Evolutionary conservation across 2,329 filamentous ascomycete genomes (phyloP), one percentile per base, ranked within the genome.

Genomic region (Phyllosticta ampelicida): DNA sequence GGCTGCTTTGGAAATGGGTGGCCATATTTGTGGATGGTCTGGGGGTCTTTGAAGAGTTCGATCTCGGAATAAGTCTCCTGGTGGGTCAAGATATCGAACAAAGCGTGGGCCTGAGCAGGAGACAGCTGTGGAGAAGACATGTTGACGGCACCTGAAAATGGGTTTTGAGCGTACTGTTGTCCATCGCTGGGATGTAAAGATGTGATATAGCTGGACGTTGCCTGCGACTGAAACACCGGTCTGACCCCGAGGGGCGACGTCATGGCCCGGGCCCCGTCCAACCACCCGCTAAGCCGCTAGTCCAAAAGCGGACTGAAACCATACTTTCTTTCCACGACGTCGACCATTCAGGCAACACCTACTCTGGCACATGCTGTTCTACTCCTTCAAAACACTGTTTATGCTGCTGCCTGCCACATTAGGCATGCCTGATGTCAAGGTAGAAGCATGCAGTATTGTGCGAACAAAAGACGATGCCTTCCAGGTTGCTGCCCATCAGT

Each of bases 21-120:
- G 13, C 88, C 87, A 73, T 89, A 90, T 20, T 77, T 71, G 60
- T 79, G 76, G 60, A 90, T 85, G 26, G 84, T 80, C 1, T 77
- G 73, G 0, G 86, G 81, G 44, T 78, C 72, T 65, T 85, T 88
- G 77, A 91, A 90, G 61, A 78, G 79, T 66, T 86, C 80, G 61
- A 90, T 87, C 71, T 94, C 88, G 11, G 79, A 71, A 70, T 81
- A 81, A 48, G 78, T 76, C 64, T 80, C 76, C 68, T 77, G 72
- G 66, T 80, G 79, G 58, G 76, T 78, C 44, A 81, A 67, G 63
- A 81, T 74, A 64, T 81, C 79, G 65, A 81, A 77, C 50, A 81
- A 73, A 51, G 79, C 78, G 60, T 77, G 73, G 18, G 73, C 71
- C 64, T 79, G 77, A 57, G 69, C 67, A 26, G 76, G 65, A 19